A percentile compares a stretch with the other conserved stretches of the same genome.
Evolutionary conservation across 495 filamentous ascomycete genomes (phyloP).

Genomic region (Tuber microsphaerosporum): DNA sequence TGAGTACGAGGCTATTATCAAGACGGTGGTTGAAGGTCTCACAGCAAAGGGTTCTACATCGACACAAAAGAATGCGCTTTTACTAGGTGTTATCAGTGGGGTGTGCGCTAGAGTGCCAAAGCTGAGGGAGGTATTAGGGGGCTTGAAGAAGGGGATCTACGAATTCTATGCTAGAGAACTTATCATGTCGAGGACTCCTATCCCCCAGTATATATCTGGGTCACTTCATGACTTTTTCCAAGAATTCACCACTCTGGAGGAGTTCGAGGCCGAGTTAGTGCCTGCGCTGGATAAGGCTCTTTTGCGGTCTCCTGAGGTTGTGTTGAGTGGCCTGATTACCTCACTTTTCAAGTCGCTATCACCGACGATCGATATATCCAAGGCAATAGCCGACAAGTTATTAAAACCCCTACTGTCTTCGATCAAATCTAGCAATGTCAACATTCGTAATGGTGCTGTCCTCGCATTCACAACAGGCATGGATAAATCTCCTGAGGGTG

Average conservation of each 20-base stretch:
- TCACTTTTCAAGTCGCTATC: conserved; percentile 64
- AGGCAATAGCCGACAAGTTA: conserved; percentile 59
- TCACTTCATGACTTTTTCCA: conserved; percentile 77
- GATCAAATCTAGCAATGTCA: conserved; percentile 76
- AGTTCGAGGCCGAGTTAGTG: conserved; percentile 66
- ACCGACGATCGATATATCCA: conserved; percentile 64
- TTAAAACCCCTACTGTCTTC: conserved; percentile 79
- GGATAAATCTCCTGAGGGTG: conserved; percentile 49
- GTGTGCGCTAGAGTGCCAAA: conserved; percentile 65
- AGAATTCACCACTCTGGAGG: conserved; percentile 64
- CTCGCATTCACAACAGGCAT: conserved; percentile 61
- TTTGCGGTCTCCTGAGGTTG: conserved; percentile 80
- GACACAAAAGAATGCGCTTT: conserved; percentile 59
- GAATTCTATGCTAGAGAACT: conserved; percentile 79
- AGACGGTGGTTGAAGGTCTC: conserved; percentile 57
- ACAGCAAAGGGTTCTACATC: conserved; percentile 57
- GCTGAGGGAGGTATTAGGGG: conserved; percentile 54
- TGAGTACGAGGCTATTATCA: conserved; percentile 56
- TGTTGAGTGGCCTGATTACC: conserved; percentile 67
- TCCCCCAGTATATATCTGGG: conserved; percentile 64
- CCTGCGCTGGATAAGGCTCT: conserved; percentile 82
- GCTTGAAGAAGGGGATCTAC: conserved; percentile 62
- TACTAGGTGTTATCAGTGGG: conserved; percentile 78
- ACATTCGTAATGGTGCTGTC: conserved; percentile 66
- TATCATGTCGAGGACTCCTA: conserved; percentile 63